These are phyloP conservation scores for Dalbergia cochinchinensis DNA, from an alignment of 306 rosid species.

Conservation along the genomic window DNA sequence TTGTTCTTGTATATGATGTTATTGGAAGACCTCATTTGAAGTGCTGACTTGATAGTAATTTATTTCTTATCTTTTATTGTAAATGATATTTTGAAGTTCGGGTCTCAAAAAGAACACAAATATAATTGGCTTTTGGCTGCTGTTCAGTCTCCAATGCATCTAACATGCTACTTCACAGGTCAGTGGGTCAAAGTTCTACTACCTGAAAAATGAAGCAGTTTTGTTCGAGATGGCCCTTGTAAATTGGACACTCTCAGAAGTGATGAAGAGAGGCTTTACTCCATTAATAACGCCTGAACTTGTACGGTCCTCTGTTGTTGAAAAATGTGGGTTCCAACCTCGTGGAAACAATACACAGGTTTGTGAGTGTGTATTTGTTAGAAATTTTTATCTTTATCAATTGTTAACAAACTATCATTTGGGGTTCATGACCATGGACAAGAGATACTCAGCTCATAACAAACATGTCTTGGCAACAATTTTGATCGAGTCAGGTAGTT, in stretches of 20 bases:
- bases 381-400: conserved; percentile 10
- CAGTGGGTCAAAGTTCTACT: conserved; percentile 96
- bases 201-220: conserved; percentile 93
- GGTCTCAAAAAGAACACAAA: conserved; percentile 26
- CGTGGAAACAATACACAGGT: conserved; percentile 97
- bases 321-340: conserved; percentile 97
- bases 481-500: conserved; percentile 10
- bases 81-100: conserved; percentile 29
- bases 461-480: conserved; percentile 22
- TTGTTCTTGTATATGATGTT: neutral
- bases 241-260: conserved; percentile 94
- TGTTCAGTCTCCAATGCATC: conserved; percentile 29
- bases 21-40: conserved; percentile 23
- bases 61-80: conserved; percentile 13
- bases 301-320: conserved; percentile 93
- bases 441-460: conserved; percentile 25
- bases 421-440: conserved; percentile 18
- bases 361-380: conserved; percentile 30
- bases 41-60: conserved; percentile 1
- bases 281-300: conserved; percentile 94
- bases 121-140: conserved; percentile 18
- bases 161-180: conserved; percentile 64
- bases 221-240: conserved; percentile 87
- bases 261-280: conserved; percentile 83
- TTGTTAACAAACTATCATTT: conserved; percentile 26